Evolutionary conservation across 805 yeast genomes (phyloP).

Genomic region (Clavispora santaluciae): DNA sequence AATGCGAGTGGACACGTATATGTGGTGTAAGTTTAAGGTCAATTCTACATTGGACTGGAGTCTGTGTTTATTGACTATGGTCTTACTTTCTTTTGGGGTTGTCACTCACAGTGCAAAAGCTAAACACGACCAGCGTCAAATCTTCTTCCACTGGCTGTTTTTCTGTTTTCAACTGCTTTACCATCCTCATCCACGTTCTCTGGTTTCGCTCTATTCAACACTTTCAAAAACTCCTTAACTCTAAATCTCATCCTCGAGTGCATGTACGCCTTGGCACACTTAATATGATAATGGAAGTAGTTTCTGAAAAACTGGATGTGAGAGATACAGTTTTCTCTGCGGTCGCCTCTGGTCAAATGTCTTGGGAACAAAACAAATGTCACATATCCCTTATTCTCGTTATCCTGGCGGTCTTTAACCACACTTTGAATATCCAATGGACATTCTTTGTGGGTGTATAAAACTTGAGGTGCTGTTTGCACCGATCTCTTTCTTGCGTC

Average conservation of each 20-base stretch:
- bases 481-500: slow-evolving; percentile 94
- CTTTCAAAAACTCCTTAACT: slow-evolving; percentile 89
- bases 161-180: slow-evolving; percentile 43
- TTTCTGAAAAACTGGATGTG: slow-evolving; percentile 91
- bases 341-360: slow-evolving; percentile 57
- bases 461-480: slow-evolving; percentile 97
- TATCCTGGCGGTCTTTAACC: slow-evolving; percentile 41
- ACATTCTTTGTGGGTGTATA: slow-evolving; percentile 85
- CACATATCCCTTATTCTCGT: slow-evolving; percentile 47
- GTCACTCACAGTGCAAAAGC: not conserved
- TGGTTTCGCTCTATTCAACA: slow-evolving; percentile 93
- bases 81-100: too few species aligned
- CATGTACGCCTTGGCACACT: slow-evolving; percentile 96
- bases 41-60: not conserved
- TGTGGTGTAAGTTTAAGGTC: too few species aligned
- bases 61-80: not conserved
- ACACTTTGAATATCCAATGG: slow-evolving; percentile 65
- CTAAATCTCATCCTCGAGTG: slow-evolving; percentile 98
- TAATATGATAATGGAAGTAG: slow-evolving; percentile 97
- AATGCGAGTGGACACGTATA: too few species aligned
- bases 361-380: slow-evolving; percentile 78
- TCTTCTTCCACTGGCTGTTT: slow-evolving; percentile 70
- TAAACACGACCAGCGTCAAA: slow-evolving; percentile 33
- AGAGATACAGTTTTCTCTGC: slow-evolving; percentile 81
- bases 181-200: slow-evolving; percentile 77